Base-by-base conservation (phyloP, 2,329 filamentous ascomycete genomes). In the Fusarium caatingaense region DNA sequence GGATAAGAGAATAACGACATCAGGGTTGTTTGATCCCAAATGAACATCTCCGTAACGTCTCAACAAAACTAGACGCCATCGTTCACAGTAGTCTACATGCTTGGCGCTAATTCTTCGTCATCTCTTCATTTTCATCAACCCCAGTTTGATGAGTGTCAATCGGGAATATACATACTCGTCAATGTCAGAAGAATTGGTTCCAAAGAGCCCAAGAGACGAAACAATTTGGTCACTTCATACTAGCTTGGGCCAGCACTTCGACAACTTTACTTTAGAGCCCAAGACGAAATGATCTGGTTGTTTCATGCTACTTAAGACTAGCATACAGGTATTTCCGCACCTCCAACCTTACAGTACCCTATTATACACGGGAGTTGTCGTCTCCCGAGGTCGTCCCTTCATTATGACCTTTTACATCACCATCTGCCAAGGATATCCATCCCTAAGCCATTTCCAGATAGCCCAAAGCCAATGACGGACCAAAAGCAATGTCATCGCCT, bases 401-500 rank as follows among this genome's bases (percentile, higher is more conserved):
- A 32, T 41, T 55, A 34, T 30, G 15, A 11, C 44, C 48, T 27
- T 21, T 37, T n/a, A 37, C 27, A 18, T 34, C 47, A 30, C 6
- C 27, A 40, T 18, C 40, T 58, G 13, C 27, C 37, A 34, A 30
- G n/a, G n/a, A 10, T 21, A 21, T 18, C 18, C 15, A 25, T 30
- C n/a, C 23, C 61, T 68, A 78, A n/a, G 71, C 72, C 46, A 78
- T 65, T 48, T 80, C 77, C 27, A 81, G 73, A 60, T 81, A 81
- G 27, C 80, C 80, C 16, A 77, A 74, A 20, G 78, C 76, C 34
- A 81, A 72, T 11, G 78, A 77, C 11, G 76, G 75, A 15, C 77
- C 78, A 62, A 78, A 77, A 8, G 76, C 68, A 34, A 76, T 75
- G 10, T 79, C 79, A 21, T 76, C 78, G 8, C 66, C 71, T 40